Base-by-base conservation (phyloP, 495 filamentous ascomycete species). In the Penicillium subrubescens region DNA sequence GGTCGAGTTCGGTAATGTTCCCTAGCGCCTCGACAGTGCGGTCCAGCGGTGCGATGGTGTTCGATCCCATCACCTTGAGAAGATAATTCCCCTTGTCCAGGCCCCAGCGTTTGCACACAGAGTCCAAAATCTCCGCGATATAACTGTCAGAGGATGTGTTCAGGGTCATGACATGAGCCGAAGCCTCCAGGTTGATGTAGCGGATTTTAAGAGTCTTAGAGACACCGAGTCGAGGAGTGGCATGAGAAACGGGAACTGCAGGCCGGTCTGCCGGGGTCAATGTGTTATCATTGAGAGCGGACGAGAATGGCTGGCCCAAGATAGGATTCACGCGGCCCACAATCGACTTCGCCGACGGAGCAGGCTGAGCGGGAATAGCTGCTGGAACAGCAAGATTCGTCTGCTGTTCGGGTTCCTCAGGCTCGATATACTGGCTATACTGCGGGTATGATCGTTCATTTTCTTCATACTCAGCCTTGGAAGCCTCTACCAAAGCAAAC, bases 101-200 rank as follows among this genome's bases (percentile, higher is more conserved):
- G 19, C 93, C 88, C 73, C 96, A 89, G 71, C 92, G 90, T 60
- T 92, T 89, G 73, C 95, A 98, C 3, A 94, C 90, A n/a, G 86
- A 85, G 67, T 97, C 94, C 46, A 97, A 84, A 31, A 98, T 88
- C 74, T 99, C 95, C 15, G 92, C 93, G 31, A 99, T 87, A 72
- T 96, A 98, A 41, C 92, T 97, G 70, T 97, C 95, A 3, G 92
- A 94, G 5, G 92, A 94, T 23, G 94, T 91, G 68, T 93, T 90
- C 15, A 97, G 79, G 1, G 90, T 90, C 50, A 90, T 87, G 10
- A 77, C 77, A 62, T 87, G 84, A 0, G 83, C 81, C 27, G 83
- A 84, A 43, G 84, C 87, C 60, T 89, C 85, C 12, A 87, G 71
- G 64, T 96, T 93, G 25, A 89, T 85, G 70, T 92, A 94, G 63